Percentiles rank a stretch among this genome's conserved stretches.
Conservation (phyloP, 768 basidiomycete species). For the Flagelloscypha sp. region DNA sequence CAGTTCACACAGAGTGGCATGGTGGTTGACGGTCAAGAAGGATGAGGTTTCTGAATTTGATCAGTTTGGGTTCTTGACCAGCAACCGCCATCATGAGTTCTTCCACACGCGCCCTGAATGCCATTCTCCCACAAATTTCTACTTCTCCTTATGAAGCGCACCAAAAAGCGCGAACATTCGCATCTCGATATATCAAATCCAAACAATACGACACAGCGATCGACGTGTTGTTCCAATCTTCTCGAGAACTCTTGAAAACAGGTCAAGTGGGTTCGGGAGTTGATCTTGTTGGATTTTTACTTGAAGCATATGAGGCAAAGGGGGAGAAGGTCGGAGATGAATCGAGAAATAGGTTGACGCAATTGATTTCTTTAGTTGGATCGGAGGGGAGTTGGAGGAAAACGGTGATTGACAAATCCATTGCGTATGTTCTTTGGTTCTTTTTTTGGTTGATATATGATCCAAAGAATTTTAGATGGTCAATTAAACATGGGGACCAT, state of each 20-base stretch:
- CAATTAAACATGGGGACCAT: constrained; percentile 64
- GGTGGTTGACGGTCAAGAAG: too few species aligned
- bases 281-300: constrained; percentile 71
- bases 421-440: constrained; percentile 52
- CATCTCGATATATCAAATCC: constrained; percentile 77
- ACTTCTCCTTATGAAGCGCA: constrained; percentile 87
- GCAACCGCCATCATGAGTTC: too few species aligned
- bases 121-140: constrained; percentile 66
- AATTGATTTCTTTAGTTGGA: constrained; percentile 83
- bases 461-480: constrained; percentile 57
- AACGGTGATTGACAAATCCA: constrained; percentile 74
- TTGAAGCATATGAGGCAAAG: constrained; percentile 78
- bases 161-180: constrained; percentile 94
- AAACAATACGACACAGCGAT: constrained; percentile 79
- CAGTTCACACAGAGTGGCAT: constrained; percentile 85
- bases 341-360: constrained; percentile 71
- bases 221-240: constrained; percentile 87
- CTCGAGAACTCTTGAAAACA: constrained; percentile 79
- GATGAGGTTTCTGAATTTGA: too few species aligned
- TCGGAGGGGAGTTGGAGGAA: constrained; percentile 81
- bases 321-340: constrained; percentile 68
- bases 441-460: constrained; percentile 6
- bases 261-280: constrained; percentile 86
- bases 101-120: constrained; percentile 61
- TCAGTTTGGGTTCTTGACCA: too few species aligned